Conservation (phyloP, 73 alveolate species). For the Paramecium sonneborni region DNA sequence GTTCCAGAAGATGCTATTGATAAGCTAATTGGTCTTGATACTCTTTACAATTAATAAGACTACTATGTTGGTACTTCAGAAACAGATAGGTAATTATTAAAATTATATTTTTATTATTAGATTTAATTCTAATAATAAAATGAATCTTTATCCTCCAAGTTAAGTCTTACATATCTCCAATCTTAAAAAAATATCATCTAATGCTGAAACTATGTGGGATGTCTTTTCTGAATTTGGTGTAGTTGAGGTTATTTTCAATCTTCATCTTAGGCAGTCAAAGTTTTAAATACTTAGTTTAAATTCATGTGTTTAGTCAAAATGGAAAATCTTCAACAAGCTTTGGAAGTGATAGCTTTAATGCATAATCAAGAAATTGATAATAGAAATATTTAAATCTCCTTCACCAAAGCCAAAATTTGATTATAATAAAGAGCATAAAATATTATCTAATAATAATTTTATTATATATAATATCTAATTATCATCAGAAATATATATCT, state of each 20-base stretch:
- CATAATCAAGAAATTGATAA: background rate
- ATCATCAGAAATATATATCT: too few species aligned
- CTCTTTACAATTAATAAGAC: background rate
- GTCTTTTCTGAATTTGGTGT: background rate
- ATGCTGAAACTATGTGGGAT: slow-evolving; percentile 33
- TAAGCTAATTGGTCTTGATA: background rate
- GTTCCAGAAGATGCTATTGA: slow-evolving; percentile 11
- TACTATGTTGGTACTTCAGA: background rate
- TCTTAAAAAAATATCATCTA: background rate
- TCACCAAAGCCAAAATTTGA: background rate
- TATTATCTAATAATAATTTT: background rate
- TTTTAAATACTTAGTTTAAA: background rate
- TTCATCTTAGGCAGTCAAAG: background rate
- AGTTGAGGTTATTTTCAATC: background rate
- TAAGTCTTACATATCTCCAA: background rate
- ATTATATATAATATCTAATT: background rate
- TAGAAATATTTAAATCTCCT: background rate
- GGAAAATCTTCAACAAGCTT: background rate
- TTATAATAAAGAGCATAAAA: background rate
- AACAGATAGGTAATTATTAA: background rate
- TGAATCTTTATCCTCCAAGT: background rate
- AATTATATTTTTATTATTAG: background rate
- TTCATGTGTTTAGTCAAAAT: background rate
- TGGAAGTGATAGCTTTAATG: background rate
- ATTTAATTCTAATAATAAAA: background rate